Evolutionary conservation across 2,329 filamentous ascomycete species (phyloP), one percentile per base, ranked within the genome.

Genomic region (Tolypocladium amazonense): DNA sequence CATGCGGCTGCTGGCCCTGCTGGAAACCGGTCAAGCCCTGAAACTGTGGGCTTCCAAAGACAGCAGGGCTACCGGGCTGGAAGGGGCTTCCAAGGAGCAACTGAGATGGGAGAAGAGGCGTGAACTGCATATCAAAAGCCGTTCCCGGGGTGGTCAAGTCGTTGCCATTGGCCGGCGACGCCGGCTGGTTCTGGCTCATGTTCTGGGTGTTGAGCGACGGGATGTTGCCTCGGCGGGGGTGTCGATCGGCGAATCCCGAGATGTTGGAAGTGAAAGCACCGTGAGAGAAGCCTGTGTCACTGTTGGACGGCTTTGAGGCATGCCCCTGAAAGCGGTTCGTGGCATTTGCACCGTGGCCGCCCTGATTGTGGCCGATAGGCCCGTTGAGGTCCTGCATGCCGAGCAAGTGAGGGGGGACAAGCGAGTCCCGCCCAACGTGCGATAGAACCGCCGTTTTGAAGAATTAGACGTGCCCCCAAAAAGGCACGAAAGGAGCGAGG

Each of bases 81-180:
- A 97, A 97, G 23, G 94, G 94, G 75, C 92, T 97, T 56, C 94
- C 94, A 57, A 97, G 88, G 33, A 99, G 85, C 67, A 99, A 81
- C 76, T 97, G 91, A 39, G 93, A 97, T 41, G 94, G 94, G 43
- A 99, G 85, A 65, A 99, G 83, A 65, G 94, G 93, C 14, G 94
- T 97, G 76, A 97, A 97, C 77, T 97, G 94, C 93, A 97, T 97
- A 71, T 97, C 94, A 71, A 92, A 96, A 52, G 84, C 91, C 58
- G 91, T 93, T 52, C 89, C 92, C 20, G 94, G 92, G 30, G 89
- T 93, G 65, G 88, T 81, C 84, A 96, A 85, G 65, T 96, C 92
- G 68, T 82, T 83, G 61, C 77, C 79, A 72, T 81, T 85, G 69
- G 83, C 81, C 39, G 69, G 81, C 43, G 70, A 66, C 20, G 65